Conservation (phyloP, 441 rosid genomes). For the Erodium trifolium region DNA sequence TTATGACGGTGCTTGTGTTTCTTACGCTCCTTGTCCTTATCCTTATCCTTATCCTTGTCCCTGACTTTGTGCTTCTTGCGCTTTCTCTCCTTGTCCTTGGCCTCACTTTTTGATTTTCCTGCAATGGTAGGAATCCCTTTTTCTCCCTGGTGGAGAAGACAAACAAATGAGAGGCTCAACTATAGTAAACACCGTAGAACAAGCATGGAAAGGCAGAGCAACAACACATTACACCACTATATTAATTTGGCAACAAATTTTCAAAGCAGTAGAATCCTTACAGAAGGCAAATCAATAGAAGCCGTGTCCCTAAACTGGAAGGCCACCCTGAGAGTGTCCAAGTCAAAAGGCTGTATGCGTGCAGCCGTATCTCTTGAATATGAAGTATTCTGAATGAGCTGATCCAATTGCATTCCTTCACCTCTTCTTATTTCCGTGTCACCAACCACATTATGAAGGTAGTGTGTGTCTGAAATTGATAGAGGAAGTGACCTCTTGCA, state of each 20-base stretch:
- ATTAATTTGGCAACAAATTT: neutral
- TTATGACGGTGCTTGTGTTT: constrained; percentile 76
- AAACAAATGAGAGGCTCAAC: neutral
- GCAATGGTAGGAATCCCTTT: constrained; percentile 44
- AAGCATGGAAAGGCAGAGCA: neutral
- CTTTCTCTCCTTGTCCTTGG: constrained; percentile 55
- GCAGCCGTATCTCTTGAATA: constrained; percentile 35
- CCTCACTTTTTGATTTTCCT: constrained; percentile 37
- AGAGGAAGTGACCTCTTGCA: constrained; percentile 83
- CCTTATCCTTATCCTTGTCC: constrained; percentile 48
- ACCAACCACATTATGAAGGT: constrained; percentile 65
- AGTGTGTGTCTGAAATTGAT: constrained; percentile 78
- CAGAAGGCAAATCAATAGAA: constrained; percentile 65
- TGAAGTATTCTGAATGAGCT: constrained; percentile 55
- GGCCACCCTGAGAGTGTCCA: constrained; percentile 68
- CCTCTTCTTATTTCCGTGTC: constrained; percentile 72
- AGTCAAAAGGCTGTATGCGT: constrained; percentile 63
- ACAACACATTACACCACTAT: neutral
- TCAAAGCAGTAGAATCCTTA: constrained; percentile 28
- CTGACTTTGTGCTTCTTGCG: constrained; percentile 66
- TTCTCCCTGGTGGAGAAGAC: constrained; percentile 32
- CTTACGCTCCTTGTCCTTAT: constrained; percentile 23
- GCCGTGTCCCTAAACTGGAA: constrained; percentile 60
- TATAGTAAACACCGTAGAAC: neutral
- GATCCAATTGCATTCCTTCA: constrained; percentile 86